Conservation (phyloP, 345 rosid species). For the Salix purpurea region DNA sequence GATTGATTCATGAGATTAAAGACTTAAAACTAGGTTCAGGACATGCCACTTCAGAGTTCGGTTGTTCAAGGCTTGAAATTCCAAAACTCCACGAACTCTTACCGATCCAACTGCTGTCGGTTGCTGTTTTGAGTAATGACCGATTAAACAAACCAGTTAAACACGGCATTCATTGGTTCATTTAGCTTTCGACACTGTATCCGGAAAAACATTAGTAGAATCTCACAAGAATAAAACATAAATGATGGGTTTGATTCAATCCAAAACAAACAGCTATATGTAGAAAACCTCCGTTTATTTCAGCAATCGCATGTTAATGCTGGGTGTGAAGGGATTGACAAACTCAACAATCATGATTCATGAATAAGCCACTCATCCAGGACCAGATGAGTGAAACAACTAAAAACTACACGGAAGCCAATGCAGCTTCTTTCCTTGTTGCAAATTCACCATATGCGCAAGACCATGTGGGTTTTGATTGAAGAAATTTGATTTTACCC, state of each 20-base stretch:
- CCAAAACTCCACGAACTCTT: not conserved
- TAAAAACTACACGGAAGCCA: not conserved
- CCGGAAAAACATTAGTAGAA: too few species aligned
- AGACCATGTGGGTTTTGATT: not conserved
- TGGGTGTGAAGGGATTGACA: not conserved
- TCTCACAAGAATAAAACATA: too few species aligned
- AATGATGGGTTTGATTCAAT: not conserved
- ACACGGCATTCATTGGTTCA: not conserved
- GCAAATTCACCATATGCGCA: not conserved
- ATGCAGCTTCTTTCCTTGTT: not conserved
- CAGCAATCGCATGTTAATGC: not conserved
- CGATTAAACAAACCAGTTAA: not conserved
- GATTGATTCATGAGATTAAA: not conserved
- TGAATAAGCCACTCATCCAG: not conserved
- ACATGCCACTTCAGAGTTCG: not conserved
- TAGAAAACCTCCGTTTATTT: not conserved
- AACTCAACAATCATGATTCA: not conserved
- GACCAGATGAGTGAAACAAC: not conserved
- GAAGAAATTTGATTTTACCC: not conserved
- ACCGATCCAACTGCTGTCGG: not conserved
- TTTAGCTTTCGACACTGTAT: not conserved
- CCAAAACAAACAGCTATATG: not conserved
- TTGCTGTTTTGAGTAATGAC: not conserved
- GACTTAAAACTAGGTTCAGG: not conserved
- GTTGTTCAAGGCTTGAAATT: not conserved